These are phyloP conservation scores for Camellia granthamiana DNA, from an alignment of 148 eudicot genomes.

Conservation along the genomic window DNA sequence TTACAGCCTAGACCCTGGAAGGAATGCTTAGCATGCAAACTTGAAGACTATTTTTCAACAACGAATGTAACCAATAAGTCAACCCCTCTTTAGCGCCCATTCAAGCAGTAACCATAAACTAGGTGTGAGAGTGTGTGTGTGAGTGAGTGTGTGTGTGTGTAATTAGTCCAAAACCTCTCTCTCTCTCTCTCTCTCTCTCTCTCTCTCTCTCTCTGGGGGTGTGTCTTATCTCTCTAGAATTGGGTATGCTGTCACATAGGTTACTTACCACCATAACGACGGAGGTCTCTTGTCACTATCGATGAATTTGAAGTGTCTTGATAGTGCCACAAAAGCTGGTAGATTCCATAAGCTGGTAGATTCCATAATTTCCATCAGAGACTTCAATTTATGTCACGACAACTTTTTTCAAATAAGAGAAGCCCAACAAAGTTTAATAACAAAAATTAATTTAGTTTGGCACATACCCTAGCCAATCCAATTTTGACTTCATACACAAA, in stretches of 20 bases:
- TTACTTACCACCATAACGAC: constrained; percentile 12
- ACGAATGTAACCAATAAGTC: background rate
- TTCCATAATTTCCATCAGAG: background rate
- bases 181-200: too few species aligned
- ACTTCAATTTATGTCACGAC: background rate
- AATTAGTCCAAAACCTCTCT: too few species aligned
- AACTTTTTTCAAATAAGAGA: background rate
- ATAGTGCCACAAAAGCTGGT: background rate
- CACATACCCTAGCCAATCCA: too few species aligned
- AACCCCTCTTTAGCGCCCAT: background rate
- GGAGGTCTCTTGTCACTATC: background rate
- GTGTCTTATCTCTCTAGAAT: background rate
- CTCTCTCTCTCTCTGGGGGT: too few species aligned
- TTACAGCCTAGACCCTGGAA: background rate
- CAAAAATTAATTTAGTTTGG: too few species aligned
- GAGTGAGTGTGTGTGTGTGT: too few species aligned
- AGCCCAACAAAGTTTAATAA: background rate
- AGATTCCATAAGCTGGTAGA: background rate
- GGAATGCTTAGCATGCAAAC: background rate
- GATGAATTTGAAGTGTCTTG: background rate
- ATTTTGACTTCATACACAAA: too few species aligned
- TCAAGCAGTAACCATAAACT: too few species aligned
- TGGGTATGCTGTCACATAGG: constrained; percentile 10
- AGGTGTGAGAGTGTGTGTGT: too few species aligned
- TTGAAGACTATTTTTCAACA: background rate